A percentile compares a stretch with the other conserved stretches of the same genome.
phyloP scores from a whole-genome alignment of 1,284 basidiomycete genomes.

The Ustilago curta region DNA sequence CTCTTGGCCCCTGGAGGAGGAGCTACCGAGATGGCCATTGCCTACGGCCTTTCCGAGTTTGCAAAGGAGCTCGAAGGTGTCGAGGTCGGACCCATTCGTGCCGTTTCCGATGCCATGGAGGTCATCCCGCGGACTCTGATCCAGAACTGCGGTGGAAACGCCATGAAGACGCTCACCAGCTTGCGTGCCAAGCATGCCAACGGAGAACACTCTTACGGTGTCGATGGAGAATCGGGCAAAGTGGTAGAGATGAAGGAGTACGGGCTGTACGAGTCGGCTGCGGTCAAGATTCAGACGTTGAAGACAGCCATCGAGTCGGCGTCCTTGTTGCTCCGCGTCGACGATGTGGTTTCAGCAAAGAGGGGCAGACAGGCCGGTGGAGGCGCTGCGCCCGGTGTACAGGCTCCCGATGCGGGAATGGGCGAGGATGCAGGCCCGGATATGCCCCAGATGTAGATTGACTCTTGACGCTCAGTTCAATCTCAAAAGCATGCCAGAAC shows the following conservation, averaged over 20 bases:
- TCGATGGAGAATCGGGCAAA: conserved; percentile 94
- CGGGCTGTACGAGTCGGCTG: conserved; percentile 92
- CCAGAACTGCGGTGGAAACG: conserved; percentile 95
- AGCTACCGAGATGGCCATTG: conserved; percentile 97
- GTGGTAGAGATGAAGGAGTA: conserved; percentile 95
- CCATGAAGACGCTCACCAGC: conserved; percentile 90
- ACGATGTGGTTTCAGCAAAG: conserved; percentile 90
- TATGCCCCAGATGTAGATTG: conserved; percentile 49
- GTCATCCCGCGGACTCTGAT: conserved; percentile 95
- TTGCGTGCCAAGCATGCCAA: conserved; percentile 90
- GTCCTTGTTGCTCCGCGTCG: conserved; percentile 89
- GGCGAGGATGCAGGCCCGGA: conserved; percentile 42
- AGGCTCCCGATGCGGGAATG: conserved; percentile 46
- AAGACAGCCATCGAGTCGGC: conserved; percentile 98
- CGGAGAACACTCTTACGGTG: conserved; percentile 89
- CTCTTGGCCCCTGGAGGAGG: conserved; percentile 91
- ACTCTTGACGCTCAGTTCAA: neutral
- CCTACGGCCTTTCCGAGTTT: conserved; percentile 86
- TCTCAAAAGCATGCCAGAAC: neutral
- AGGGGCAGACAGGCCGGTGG: conserved; percentile 43
- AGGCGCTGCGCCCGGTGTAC: conserved; percentile 38
- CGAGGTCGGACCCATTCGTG: conserved; percentile 88
- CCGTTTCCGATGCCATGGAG: conserved; percentile 95
- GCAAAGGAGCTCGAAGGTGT: conserved; percentile 79
- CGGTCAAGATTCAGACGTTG: conserved; percentile 96